Base-by-base conservation (phyloP, 2,329 filamentous ascomycete genomes). In the Fusarium pseudocircinatum region DNA sequence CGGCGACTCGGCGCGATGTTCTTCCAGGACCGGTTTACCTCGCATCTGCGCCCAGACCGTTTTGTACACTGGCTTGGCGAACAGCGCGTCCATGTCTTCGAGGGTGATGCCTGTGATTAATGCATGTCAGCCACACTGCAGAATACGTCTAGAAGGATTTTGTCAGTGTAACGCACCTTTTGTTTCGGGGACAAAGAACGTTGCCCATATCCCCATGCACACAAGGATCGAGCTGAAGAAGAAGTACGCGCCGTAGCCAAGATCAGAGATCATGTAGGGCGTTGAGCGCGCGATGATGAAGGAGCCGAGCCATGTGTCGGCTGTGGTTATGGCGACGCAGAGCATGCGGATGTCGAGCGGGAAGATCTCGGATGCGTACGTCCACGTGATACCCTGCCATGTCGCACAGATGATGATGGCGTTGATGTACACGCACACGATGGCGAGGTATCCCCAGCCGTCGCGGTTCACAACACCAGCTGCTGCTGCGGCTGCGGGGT, bases 151-250 rank as follows among this genome's bases (percentile, higher is more conserved):
- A 18, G 57, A 63, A 44, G 28, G 32, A 24, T 18, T 16, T 16
- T 7, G 9, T 16, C 7, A 28, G 12, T 30, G 22, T 14, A 30
- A 64, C 72, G 40, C 58, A 75, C 86, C 86, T 77, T 87, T 88
- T 6, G 86, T 88, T 73, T 88, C 86, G 3, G 87, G 87, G 0
- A 88, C 81, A 53, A 86, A 85, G 78, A 87, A 86, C 61, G 83
- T 84, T 7, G 85, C 82, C 78, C 85, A 88, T 47, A 86, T 75
- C 15, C 85, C 81, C 71, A 86, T 84, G 34, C 81, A 69, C 22
- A 87, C 79, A 54, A 87, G 61, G 34, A 87, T 80, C 0, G 82
- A 79, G 7, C 84, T 86, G 70, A 88, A 89, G 78, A 88, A 85
- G 63, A 89, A 85, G 75, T 87, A 89, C 1, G 86, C 86, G 13